phyloP scores from a whole-genome alignment of 148 eudicot species.

The Pouteria glomerata region DNA sequence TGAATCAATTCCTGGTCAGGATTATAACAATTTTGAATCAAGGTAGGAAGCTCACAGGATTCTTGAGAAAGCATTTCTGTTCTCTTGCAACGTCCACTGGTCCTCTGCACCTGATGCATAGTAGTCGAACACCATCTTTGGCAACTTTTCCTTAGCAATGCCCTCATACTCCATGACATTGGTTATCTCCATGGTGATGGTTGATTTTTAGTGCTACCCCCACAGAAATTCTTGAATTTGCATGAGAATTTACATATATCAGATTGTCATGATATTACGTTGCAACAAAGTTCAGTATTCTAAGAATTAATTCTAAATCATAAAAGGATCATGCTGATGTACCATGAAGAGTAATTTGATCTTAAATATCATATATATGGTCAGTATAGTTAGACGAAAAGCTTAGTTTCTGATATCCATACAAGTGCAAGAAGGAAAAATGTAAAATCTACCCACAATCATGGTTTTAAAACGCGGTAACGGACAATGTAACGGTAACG shows the following conservation, averaged over 20 bases:
- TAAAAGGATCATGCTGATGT: not conserved
- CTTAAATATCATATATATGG: not conserved
- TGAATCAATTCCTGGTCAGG: not conserved
- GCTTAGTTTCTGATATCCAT: not conserved
- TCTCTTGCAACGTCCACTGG: conserved; percentile 94
- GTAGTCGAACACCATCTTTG: conserved; percentile 91
- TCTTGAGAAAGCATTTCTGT: conserved; percentile 90
- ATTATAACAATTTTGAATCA: not conserved
- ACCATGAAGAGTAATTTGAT: not conserved
- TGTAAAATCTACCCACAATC: not conserved
- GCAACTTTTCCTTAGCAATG: conserved; percentile 88
- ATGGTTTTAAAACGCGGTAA: too few relatives aligned
- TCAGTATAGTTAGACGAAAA: not conserved
- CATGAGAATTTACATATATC: conserved; percentile 1
- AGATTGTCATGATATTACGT: not conserved
- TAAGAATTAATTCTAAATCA: not conserved
- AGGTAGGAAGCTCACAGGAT: conserved; percentile 51
- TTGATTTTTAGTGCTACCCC: conserved; percentile 7
- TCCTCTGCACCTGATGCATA: conserved; percentile 99
- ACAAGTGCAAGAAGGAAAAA: not conserved
- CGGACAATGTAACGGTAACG: too few relatives aligned
- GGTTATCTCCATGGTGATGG: conserved; percentile 61
- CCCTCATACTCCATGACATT: conserved; percentile 87
- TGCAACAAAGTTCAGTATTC: not conserved
- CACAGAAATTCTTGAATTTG: conserved; percentile 13